Evolutionary conservation across 768 basidiomycete genomes (phyloP).

Genomic region (Tylopilus felleus): DNA sequence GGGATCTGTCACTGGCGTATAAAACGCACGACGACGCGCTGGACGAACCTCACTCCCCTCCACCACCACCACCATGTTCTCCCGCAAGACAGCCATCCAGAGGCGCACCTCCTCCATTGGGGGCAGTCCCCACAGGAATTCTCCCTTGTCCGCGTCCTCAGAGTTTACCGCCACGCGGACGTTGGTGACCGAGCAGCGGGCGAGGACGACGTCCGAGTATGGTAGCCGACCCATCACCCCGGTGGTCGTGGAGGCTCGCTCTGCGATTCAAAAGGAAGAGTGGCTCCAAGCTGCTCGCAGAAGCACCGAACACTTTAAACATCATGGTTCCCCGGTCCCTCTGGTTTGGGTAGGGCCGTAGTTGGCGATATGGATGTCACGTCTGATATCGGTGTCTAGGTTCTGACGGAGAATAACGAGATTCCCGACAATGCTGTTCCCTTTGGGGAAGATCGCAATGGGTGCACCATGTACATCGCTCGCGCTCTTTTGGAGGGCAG

Average conservation of each 20-base stretch:
- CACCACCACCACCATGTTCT: slow-evolving; percentile 16
- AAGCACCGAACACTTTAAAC: slow-evolving; percentile 29
- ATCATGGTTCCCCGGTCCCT: slow-evolving; percentile 28
- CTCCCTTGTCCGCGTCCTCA: slow-evolving; percentile 13
- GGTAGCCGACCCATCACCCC: slow-evolving; percentile 20
- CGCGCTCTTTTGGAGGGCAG: slow-evolving; percentile 31
- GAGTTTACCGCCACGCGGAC: slow-evolving; percentile 3
- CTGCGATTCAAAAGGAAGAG: slow-evolving; percentile 23
- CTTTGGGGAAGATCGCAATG: slow-evolving; percentile 32
- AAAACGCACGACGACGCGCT: slow-evolving; percentile 3
- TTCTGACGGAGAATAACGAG: slow-evolving; percentile 28
- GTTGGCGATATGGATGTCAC: not conserved
- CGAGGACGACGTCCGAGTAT: slow-evolving; percentile 18
- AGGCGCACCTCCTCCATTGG: too few relatives aligned
- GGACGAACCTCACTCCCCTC: not conserved
- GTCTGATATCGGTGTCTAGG: slow-evolving; percentile 6
- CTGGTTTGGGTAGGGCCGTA: slow-evolving; percentile 29
- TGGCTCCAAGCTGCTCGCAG: slow-evolving; percentile 30
- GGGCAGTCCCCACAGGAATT: not conserved
- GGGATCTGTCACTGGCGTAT: slow-evolving; percentile 12
- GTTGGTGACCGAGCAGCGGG: slow-evolving; percentile 5
- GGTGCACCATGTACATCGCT: slow-evolving; percentile 27
- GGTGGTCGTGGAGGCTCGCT: slow-evolving; percentile 4
- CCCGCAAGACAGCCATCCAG: slow-evolving; percentile 11
- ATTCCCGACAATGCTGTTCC: slow-evolving; percentile 36